Percentiles rank a stretch among this genome's conserved stretches.
Evolutionary conservation across 441 rosid genomes (phyloP).

Genomic region (Melastoma candidum): DNA sequence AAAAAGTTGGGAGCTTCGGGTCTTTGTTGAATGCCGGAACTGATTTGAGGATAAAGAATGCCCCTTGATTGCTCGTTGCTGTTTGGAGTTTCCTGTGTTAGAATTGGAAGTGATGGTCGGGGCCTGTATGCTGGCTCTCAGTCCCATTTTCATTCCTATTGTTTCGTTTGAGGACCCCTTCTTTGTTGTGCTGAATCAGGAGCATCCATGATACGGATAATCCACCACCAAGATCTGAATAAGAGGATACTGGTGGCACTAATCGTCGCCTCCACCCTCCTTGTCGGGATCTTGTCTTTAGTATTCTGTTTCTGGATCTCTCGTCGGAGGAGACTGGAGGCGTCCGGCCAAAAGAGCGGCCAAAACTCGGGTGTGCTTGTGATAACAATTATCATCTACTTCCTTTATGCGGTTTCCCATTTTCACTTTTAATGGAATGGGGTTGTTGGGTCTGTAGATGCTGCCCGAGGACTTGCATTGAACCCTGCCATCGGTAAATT

Average conservation of each 20-base stretch:
- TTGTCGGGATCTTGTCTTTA: slow-evolving; percentile 41
- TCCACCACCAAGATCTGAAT: slow-evolving; percentile 68
- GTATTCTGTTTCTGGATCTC: slow-evolving; percentile 56
- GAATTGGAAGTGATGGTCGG: too few species aligned
- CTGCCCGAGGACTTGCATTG: slow-evolving; percentile 30
- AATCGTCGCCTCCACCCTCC: slow-evolving; percentile 59
- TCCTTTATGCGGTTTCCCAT: too few species aligned
- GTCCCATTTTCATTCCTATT: too few species aligned
- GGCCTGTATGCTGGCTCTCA: too few species aligned
- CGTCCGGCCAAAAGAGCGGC: slow-evolving; percentile 27
- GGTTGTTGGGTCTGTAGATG: slow-evolving; percentile 27
- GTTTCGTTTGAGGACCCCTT: too few species aligned
- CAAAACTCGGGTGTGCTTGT: slow-evolving; percentile 34
- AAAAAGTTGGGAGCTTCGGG: too few species aligned
- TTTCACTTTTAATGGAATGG: neutral
- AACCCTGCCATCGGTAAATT: slow-evolving; percentile 36
- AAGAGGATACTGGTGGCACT: slow-evolving; percentile 72
- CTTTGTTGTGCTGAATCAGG: slow-evolving; percentile 28
- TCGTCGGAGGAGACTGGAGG: slow-evolving; percentile 41
- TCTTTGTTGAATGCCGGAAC: too few species aligned
- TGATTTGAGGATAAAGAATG: too few species aligned
- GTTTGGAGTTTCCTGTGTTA: too few species aligned
- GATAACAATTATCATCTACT: too few species aligned
- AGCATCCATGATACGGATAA: slow-evolving; percentile 36
- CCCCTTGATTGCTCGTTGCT: too few species aligned